Percentiles rank a stretch among this genome's conserved stretches.
These are phyloP conservation scores for Meira miltonrushii DNA, from an alignment of 1,284 basidiomycete species.

Conservation along the genomic window DNA sequence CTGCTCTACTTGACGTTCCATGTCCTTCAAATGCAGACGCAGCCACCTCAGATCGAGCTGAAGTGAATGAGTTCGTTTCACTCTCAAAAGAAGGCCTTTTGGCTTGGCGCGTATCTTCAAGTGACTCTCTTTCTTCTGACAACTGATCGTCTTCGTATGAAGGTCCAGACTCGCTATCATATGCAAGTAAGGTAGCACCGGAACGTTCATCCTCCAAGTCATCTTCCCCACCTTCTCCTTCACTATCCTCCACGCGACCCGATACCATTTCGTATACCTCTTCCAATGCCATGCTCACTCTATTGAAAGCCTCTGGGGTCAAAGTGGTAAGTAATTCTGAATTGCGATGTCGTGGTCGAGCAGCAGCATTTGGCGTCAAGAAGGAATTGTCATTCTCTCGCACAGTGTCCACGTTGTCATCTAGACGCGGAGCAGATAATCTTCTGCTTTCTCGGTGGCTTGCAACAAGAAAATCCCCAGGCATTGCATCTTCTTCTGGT, in stretches of 20 bases:
- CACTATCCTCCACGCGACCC: constrained; percentile 7
- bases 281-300: constrained; percentile 43
- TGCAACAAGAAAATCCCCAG: constrained; percentile 15
- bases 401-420: too few species aligned
- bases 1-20: neutral
- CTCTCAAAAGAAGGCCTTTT: constrained; percentile 23
- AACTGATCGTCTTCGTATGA: neutral
- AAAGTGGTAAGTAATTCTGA: constrained; percentile 12
- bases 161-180: neutral
- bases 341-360: constrained; percentile 1
- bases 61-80: constrained; percentile 30
- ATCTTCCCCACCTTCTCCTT: constrained; percentile 12
- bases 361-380: neutral
- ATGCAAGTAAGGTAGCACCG: too few species aligned
- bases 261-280: constrained; percentile 41
- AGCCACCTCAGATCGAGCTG: constrained; percentile 22
- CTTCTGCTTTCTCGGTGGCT: constrained; percentile 5
- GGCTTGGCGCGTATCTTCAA: constrained; percentile 1
- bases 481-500: constrained; percentile 9
- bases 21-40: neutral
- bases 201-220: constrained; percentile 3
- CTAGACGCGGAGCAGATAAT: neutral
- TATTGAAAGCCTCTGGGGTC: constrained; percentile 39
- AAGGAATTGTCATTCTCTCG: neutral
- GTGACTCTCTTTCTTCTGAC: neutral